These are phyloP conservation scores for Zasmidium angulare DNA, from an alignment of 2,329 filamentous ascomycete species.

Conservation along the genomic window DNA sequence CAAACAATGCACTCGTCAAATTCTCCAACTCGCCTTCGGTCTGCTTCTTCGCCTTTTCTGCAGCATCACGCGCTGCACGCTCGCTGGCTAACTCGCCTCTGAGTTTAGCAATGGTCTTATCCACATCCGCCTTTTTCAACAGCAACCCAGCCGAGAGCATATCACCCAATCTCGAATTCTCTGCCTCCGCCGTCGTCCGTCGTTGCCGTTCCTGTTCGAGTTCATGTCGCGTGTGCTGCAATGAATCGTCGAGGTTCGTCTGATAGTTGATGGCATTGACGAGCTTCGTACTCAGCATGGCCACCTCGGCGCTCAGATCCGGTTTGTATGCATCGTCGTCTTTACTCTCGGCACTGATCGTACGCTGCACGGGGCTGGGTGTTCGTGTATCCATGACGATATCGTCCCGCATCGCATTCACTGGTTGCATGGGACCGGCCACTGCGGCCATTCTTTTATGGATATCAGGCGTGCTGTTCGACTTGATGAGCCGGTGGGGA, in stretches of 20 bases:
- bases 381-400: slow-evolving; percentile 45
- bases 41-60: slow-evolving; percentile 70
- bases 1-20: slow-evolving; percentile 88
- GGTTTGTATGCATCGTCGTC: slow-evolving; percentile 49
- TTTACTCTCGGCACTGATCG: slow-evolving; percentile 42
- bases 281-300: slow-evolving; percentile 88
- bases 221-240: slow-evolving; percentile 80
- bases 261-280: slow-evolving; percentile 98
- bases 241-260: slow-evolving; percentile 82
- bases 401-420: slow-evolving; percentile 22
- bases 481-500: slow-evolving; percentile 24
- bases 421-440: slow-evolving; percentile 11
- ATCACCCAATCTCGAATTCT: slow-evolving; percentile 67
- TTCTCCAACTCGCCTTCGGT: slow-evolving; percentile 92
- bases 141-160: slow-evolving; percentile 72
- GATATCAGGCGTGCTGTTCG: slow-evolving; percentile 25
- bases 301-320: slow-evolving; percentile 73
- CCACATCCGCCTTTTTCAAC: slow-evolving; percentile 71
- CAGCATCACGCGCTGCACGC: slow-evolving; percentile 39
- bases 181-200: slow-evolving; percentile 67
- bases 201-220: slow-evolving; percentile 70
- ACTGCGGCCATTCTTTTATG: slow-evolving; percentile 24
- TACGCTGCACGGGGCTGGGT: slow-evolving; percentile 28
- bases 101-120: slow-evolving; percentile 50
- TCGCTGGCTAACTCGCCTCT: slow-evolving; percentile 44